phyloP scores from a whole-genome alignment of 768 basidiomycete species.

The Xerocomus potaroensis region DNA sequence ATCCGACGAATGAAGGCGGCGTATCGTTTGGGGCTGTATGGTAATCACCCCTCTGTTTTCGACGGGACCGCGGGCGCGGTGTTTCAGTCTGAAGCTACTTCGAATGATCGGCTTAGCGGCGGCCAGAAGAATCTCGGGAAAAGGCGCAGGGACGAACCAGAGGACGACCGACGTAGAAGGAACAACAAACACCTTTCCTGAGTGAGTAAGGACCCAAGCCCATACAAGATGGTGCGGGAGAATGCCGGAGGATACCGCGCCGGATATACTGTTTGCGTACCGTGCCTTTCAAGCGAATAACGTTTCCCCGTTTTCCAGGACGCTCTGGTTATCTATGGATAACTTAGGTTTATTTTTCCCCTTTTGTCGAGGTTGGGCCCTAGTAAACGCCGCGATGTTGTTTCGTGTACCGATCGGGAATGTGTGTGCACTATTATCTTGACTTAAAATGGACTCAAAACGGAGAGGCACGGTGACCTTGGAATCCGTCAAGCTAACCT shows the following conservation, averaged over 20 bases:
- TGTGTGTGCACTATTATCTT: constrained; percentile 1
- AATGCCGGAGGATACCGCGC: constrained; percentile 20
- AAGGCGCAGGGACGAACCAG: constrained; percentile 13
- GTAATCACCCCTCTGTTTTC: constrained; percentile 12
- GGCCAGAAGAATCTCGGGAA: constrained; percentile 20
- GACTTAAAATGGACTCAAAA: background rate
- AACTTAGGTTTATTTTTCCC: background rate
- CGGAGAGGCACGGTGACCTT: background rate
- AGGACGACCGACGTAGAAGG: constrained; percentile 10
- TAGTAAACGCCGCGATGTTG: constrained; percentile 10
- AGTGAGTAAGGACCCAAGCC: constrained; percentile 4
- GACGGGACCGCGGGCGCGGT: constrained; percentile 26
- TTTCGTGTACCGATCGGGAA: constrained; percentile 15
- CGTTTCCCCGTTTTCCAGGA: constrained; percentile 7
- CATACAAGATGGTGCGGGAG: constrained; percentile 13
- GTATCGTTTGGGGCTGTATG: constrained; percentile 14
- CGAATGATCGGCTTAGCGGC: constrained; percentile 22
- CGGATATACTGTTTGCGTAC: background rate
- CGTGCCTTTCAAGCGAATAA: background rate
- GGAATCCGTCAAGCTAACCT: constrained; percentile 6
- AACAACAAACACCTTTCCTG: constrained; percentile 6
- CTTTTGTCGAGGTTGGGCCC: constrained; percentile 5
- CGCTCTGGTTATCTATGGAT: background rate
- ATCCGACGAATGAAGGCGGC: constrained; percentile 7
- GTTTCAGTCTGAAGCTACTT: constrained; percentile 13